Conservation (phyloP, 2,329 filamentous ascomycete species). For the Diaporthe citrichinensis region DNA sequence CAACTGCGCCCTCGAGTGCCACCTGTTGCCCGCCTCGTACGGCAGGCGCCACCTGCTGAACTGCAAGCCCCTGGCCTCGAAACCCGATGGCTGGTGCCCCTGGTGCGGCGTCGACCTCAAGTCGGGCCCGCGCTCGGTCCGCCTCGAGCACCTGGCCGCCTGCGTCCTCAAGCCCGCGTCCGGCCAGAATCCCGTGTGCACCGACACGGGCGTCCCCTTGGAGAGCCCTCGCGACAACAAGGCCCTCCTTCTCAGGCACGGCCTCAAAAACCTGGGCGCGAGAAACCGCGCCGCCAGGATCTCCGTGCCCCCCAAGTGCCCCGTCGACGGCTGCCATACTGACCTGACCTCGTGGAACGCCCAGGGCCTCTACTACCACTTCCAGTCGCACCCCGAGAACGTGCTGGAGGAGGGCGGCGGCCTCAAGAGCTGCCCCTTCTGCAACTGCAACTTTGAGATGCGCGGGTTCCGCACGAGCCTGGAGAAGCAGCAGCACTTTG, state of each 20-base stretch:
- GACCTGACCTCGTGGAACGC: constrained; percentile 31
- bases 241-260: not conserved
- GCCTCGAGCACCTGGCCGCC: constrained; percentile 32
- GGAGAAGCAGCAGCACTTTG: constrained; percentile 36
- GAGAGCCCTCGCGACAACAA: constrained; percentile 32
- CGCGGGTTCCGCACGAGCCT: constrained; percentile 14
- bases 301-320: constrained; percentile 13
- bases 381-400: constrained; percentile 15
- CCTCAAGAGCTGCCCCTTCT: constrained; percentile 37
- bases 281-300: constrained; percentile 4
- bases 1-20: constrained; percentile 35
- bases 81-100: constrained; percentile 37
- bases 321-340: constrained; percentile 5
- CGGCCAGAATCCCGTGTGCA: constrained; percentile 36
- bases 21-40: constrained; percentile 33
- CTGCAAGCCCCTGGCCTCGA: constrained; percentile 37
- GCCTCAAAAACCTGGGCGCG: not conserved
- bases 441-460: constrained; percentile 27
- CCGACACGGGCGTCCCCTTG: constrained; percentile 1
- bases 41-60: constrained; percentile 31
- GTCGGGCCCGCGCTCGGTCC: not conserved
- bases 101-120: constrained; percentile 42
- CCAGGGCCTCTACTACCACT: constrained; percentile 26
- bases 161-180: constrained; percentile 25
- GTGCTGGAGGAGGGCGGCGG: not conserved